Evolutionary conservation across 2,329 filamentous ascomycete species (phyloP).

Genomic region (Sporothrix variecibatus): DNA sequence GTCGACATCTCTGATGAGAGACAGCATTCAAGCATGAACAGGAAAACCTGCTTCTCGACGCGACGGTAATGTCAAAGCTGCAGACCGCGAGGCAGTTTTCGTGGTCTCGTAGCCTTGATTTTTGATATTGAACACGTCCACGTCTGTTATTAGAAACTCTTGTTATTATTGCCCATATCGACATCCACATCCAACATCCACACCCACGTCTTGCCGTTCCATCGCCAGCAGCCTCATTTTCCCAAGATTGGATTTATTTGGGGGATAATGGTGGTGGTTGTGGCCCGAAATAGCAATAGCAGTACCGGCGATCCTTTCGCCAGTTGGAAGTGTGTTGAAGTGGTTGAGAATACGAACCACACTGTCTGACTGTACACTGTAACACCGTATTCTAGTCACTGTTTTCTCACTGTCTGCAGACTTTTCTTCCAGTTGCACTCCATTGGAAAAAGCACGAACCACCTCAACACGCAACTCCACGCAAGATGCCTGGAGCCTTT

Average conservation of each 20-base stretch:
- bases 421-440: neutral
- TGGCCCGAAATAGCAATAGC: conserved; percentile 14
- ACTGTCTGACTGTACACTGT: neutral
- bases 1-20: neutral
- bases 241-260: conserved; percentile 4
- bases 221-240: neutral
- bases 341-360: neutral
- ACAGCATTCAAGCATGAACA: neutral
- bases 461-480: neutral
- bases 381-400: neutral
- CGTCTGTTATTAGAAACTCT: neutral
- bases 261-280: neutral
- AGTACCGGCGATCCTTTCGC: neutral
- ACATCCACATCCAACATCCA: neutral
- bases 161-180: neutral
- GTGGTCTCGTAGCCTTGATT: neutral
- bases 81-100: neutral
- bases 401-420: neutral
- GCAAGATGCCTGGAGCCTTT: neutral
- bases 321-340: neutral
- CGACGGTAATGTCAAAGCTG: conserved; percentile 6
- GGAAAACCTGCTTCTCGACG: conserved; percentile 4
- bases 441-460: neutral
- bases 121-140: neutral
- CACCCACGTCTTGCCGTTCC: neutral